Conservation (phyloP, 768 basidiomycete genomes). For the Pleurotus platypus region DNA sequence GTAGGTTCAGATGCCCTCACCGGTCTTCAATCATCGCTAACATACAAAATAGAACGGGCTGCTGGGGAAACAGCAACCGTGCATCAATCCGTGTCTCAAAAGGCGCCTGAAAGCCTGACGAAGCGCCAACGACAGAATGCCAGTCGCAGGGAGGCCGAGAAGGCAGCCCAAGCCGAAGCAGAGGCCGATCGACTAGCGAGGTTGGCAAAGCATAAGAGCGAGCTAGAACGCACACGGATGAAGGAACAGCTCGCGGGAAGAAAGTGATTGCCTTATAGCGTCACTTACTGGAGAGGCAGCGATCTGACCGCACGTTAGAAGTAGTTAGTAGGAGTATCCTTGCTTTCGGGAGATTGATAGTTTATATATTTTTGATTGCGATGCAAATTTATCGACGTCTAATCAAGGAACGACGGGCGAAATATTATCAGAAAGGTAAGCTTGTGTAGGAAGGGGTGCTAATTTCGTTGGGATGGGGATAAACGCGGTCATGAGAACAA, state of each 20-base stretch:
- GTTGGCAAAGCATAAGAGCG: conserved; percentile 57
- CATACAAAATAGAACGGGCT: conserved; percentile 13
- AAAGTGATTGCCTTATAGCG: conserved; percentile 10
- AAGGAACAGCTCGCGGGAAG: conserved; percentile 38
- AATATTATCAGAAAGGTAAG: too few relatives aligned
- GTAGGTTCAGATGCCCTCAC: conserved; percentile 23
- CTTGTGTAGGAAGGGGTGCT: too few relatives aligned
- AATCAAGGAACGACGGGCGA: too few relatives aligned
- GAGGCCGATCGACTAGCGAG: conserved; percentile 48
- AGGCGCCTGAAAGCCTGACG: conserved; percentile 44
- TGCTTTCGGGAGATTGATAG: too few relatives aligned
- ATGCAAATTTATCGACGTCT: too few relatives aligned
- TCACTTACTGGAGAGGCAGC: too few relatives aligned
- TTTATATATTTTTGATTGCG: too few relatives aligned
- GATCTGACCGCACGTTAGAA: too few relatives aligned
- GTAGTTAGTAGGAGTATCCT: too few relatives aligned
- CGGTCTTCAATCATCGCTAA: neutral
- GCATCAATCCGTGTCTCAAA: conserved; percentile 13
- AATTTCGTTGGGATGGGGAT: too few relatives aligned
- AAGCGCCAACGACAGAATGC: conserved; percentile 74
- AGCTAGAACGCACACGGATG: conserved; percentile 52
- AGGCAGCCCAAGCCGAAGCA: conserved; percentile 50
- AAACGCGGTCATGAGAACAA: too few relatives aligned
- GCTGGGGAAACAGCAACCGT: neutral
- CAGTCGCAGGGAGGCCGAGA: conserved; percentile 51